Evolutionary conservation across 164 flowering plant species (phyloP).

Genomic region (Saururus chinensis): DNA sequence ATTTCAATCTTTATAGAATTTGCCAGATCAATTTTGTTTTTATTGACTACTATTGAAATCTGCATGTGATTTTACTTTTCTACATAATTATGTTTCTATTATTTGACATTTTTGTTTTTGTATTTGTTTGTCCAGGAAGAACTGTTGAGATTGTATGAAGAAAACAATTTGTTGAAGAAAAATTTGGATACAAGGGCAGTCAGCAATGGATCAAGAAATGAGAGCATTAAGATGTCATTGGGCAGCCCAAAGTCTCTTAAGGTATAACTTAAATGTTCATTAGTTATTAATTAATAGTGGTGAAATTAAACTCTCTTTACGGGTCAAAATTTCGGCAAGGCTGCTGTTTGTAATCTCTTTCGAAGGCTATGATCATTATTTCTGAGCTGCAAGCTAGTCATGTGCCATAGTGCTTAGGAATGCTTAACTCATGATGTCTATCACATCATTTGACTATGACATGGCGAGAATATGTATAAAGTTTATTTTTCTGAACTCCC

Average conservation of each 20-base stretch:
- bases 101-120: neutral
- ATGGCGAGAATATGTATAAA: too few species aligned
- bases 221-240: slow-evolving; percentile 20
- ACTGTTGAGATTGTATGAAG: slow-evolving; percentile 52
- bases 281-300: neutral
- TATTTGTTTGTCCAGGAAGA: slow-evolving; percentile 40
- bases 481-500: neutral
- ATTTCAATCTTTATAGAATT: too few species aligned
- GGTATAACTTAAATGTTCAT: slow-evolving; percentile 24
- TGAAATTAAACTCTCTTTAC: too few species aligned
- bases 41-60: too few species aligned
- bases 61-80: neutral
- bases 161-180: slow-evolving; percentile 58
- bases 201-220: slow-evolving; percentile 33
- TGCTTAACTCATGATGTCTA: too few species aligned
- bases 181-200: slow-evolving; percentile 40
- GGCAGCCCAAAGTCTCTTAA: slow-evolving; percentile 21
- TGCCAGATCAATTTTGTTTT: too few species aligned
- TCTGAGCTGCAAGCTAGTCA: too few species aligned
- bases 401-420: too few species aligned
- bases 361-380: too few species aligned
- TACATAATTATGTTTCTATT: neutral
- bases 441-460: too few species aligned
- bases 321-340: too few species aligned
- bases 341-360: too few species aligned